Conservation (phyloP, 352 stramenopile genomes). For the Globisporangium parvum region DNA sequence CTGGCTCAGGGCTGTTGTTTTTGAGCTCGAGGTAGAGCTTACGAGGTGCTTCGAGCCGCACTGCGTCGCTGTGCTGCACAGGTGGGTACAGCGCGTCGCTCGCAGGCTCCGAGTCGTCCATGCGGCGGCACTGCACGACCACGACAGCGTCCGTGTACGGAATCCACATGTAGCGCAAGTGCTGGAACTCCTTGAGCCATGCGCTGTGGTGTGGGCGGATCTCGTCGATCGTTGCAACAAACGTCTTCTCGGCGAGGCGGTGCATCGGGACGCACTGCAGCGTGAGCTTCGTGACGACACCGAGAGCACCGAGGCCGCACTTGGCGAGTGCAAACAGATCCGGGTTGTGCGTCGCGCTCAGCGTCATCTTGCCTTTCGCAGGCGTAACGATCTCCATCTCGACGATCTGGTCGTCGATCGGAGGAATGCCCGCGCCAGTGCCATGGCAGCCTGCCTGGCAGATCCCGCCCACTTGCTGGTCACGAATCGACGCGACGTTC, state of each 20-base stretch:
- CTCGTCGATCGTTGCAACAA: constrained; percentile 86
- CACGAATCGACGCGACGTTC: constrained; percentile 97
- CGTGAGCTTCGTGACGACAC: constrained; percentile 95
- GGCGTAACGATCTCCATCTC: constrained; percentile 95
- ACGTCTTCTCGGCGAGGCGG: constrained; percentile 92
- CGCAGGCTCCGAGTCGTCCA: constrained; percentile 38
- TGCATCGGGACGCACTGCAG: constrained; percentile 94
- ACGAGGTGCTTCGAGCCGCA: constrained; percentile 68
- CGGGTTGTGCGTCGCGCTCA: constrained; percentile 73
- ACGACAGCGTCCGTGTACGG: constrained; percentile 95
- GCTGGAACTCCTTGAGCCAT: constrained; percentile 75
- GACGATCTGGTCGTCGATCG: constrained; percentile 97
- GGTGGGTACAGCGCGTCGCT: constrained; percentile 37
- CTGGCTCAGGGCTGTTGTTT: constrained; percentile 41
- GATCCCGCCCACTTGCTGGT: constrained; percentile 97
- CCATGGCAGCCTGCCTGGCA: constrained; percentile 94
- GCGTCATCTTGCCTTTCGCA: constrained; percentile 83
- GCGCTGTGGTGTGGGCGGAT: constrained; percentile 73
- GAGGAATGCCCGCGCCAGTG: constrained; percentile 91
- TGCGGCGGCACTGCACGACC: constrained; percentile 87
- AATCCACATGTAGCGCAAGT: constrained; percentile 98
- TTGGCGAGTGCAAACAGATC: constrained; percentile 91
- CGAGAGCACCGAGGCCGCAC: constrained; percentile 93
- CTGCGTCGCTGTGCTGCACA: constrained; percentile 38
- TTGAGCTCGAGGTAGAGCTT: constrained; percentile 77